Evolutionary conservation across 306 rosid species (phyloP).

Genomic region (Casuarina cunninghamiana): DNA sequence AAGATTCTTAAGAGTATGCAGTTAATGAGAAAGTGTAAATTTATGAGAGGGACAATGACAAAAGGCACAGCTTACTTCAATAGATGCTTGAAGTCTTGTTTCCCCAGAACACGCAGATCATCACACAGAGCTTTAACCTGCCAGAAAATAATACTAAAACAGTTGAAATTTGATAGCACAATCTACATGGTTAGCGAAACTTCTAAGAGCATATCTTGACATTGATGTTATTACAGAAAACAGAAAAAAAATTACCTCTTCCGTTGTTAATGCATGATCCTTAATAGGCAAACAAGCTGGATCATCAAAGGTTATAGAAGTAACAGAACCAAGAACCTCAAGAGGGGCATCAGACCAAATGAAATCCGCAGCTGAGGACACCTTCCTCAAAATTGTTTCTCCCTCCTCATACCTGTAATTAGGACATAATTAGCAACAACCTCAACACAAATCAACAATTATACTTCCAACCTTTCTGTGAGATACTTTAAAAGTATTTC

Average conservation of each 20-base stretch:
- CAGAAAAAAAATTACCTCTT: constrained; percentile 60
- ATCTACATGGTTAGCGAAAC: neutral
- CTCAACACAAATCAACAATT: neutral
- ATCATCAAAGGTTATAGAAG: constrained; percentile 67
- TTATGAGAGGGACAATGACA: neutral
- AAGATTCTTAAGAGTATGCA: neutral
- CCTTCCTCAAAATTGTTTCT: constrained; percentile 64
- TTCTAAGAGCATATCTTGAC: neutral
- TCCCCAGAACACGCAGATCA: constrained; percentile 86
- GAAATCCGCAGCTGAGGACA: constrained; percentile 65
- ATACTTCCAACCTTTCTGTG: neutral
- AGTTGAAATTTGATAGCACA: constrained; percentile 6
- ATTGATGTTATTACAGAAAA: neutral
- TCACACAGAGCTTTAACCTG: constrained; percentile 88
- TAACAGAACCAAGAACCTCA: constrained; percentile 88
- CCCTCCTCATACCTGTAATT: constrained; percentile 76
- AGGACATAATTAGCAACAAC: constrained; percentile 27
- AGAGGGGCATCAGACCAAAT: constrained; percentile 86
- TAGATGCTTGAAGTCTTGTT: constrained; percentile 67
- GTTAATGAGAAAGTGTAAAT: neutral
- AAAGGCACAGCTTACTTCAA: constrained; percentile 41
- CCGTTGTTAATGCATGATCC: constrained; percentile 66
- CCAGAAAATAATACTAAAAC: constrained; percentile 20
- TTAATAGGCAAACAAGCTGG: constrained; percentile 59
- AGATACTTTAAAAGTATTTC: neutral